A percentile compares a stretch with the other conserved stretches of the same genome.
Conservation (phyloP, 2,329 filamentous ascomycete genomes). For the Exophiala phaeomuriformis region DNA sequence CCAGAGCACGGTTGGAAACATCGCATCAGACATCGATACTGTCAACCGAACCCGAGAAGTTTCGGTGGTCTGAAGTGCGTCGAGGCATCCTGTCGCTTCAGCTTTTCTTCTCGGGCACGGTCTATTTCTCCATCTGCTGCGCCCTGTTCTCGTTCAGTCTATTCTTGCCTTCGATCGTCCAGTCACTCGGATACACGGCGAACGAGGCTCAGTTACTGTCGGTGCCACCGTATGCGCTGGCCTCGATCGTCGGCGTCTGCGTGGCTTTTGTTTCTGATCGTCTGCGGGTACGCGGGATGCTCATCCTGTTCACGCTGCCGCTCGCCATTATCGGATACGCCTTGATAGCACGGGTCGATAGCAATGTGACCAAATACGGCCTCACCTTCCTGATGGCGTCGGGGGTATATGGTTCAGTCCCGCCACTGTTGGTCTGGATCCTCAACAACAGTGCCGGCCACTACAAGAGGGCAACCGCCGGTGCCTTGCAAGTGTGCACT, state of each 20-base stretch:
- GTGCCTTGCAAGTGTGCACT: constrained; percentile 56
- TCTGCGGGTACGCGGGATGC: constrained; percentile 55
- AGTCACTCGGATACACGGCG: constrained; percentile 50
- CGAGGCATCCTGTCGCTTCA: constrained; percentile 57
- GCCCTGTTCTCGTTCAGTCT: constrained; percentile 70
- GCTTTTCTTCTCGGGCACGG: constrained; percentile 76
- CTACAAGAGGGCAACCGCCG: constrained; percentile 58
- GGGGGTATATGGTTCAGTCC: constrained; percentile 57
- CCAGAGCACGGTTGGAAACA: constrained; percentile 59
- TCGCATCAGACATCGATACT: constrained; percentile 69
- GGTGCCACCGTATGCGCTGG: constrained; percentile 68
- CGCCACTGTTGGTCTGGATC: constrained; percentile 58
- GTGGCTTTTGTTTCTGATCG: constrained; percentile 72
- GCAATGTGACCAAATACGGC: constrained; percentile 48
- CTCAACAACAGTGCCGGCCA: constrained; percentile 62
- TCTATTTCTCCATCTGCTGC: constrained; percentile 70
- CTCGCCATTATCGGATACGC: constrained; percentile 60
- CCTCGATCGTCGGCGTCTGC: constrained; percentile 59
- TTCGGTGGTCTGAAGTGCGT: constrained; percentile 65
- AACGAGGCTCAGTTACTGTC: constrained; percentile 64
- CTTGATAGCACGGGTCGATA: constrained; percentile 50
- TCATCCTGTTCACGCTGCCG: constrained; percentile 58
- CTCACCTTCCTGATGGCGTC: constrained; percentile 63
- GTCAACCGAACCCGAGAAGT: constrained; percentile 58
- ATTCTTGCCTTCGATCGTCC: constrained; percentile 73